Conservation (phyloP, 1,284 basidiomycete genomes). For the Apiotrichum porosum region DNA sequence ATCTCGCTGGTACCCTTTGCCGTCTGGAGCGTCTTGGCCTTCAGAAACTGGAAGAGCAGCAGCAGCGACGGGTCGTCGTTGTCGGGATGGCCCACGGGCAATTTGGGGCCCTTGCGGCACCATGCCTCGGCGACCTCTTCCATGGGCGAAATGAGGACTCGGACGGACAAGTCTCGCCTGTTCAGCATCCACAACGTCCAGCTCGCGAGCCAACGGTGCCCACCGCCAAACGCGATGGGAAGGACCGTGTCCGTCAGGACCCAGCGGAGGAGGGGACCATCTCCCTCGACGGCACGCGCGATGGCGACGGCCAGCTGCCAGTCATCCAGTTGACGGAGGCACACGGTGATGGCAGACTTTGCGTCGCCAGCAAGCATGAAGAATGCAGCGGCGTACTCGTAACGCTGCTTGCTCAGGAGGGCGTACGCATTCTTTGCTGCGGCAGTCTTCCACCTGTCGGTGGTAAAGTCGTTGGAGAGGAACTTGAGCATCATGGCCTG, state of each 20-base stretch:
- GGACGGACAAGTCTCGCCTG: conserved; percentile 74
- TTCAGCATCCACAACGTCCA: conserved; percentile 94
- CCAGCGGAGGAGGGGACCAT: conserved; percentile 68
- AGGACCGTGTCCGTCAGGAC: conserved; percentile 71
- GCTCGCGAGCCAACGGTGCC: conserved; percentile 90
- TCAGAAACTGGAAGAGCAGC: conserved; percentile 81
- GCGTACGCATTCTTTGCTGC: conserved; percentile 97
- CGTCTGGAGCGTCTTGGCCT: conserved; percentile 81
- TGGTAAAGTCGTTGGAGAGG: conserved; percentile 81
- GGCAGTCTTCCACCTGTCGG: conserved; percentile 82
- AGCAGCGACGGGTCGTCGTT: conserved; percentile 89
- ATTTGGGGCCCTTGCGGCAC: conserved; percentile 5
- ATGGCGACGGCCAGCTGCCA: conserved; percentile 85
- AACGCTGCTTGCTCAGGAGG: conserved; percentile 83
- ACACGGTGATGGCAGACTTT: conserved; percentile 88
- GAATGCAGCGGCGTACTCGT: conserved; percentile 94
- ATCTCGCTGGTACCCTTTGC: conserved; percentile 87
- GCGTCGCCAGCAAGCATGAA: conserved; percentile 86
- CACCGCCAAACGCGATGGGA: conserved; percentile 74
- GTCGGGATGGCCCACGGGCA: conserved; percentile 72
- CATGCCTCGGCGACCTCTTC: conserved; percentile 31
- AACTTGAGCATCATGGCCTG: conserved; percentile 88
- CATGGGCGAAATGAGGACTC: conserved; percentile 44
- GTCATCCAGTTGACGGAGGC: conserved; percentile 79
- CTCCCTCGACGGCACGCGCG: conserved; percentile 74